Base-by-base conservation (phyloP, 345 rosid species). In the Salix caprea region DNA sequence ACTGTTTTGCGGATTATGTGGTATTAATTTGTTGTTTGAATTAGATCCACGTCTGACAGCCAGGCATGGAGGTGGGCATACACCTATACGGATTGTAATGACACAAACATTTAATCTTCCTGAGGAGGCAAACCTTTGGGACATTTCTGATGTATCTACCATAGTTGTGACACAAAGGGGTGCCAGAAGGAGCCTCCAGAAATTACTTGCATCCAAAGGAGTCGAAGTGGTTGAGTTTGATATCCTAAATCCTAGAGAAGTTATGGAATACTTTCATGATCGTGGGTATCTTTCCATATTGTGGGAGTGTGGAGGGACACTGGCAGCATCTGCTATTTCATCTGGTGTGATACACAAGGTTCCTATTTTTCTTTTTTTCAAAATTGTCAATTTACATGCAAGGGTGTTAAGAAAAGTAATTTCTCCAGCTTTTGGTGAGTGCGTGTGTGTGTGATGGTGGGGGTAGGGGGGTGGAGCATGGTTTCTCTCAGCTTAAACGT, bases 181-280 rank as follows among this genome's bases (percentile, higher is more conserved):
- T 84, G 98, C 98, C 23, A 88, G 91, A 85, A 93, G 85, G 90
- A 87, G 88, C 77, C 93, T 87, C 79, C 99, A 93, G 81, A 96
- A 88, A 75, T 82, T 78, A 73, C 90, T 96, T 74, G 91, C 94
- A 62, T 89, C 96, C 42, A 90, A 91, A 81, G 96, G 97, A 78
- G 96, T 95, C 84, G 97, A 95, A 74, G 96, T 95, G 67, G 98
- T 93, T 87, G 98, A 95, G 84, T 90, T 95, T 82, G 99, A 95
- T 71, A 88, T 95, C 86, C 83, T 95, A 82, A 95, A 90, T 77
- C 90, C 98, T 0, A 92, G 93, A 89, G 96, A 95, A 37, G 96
- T 90, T 69, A 91, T 95, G 99, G 98, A 91, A 77, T 93, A 95
- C 85, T 91, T 95, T 77, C 93, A 91, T 21, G 91, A 85, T 62